Percentiles rank a stretch among this genome's conserved stretches.
These are phyloP conservation scores for Paraleonurus japonicus DNA, from an alignment of 257 asterid genomes.

Conservation along the genomic window DNA sequence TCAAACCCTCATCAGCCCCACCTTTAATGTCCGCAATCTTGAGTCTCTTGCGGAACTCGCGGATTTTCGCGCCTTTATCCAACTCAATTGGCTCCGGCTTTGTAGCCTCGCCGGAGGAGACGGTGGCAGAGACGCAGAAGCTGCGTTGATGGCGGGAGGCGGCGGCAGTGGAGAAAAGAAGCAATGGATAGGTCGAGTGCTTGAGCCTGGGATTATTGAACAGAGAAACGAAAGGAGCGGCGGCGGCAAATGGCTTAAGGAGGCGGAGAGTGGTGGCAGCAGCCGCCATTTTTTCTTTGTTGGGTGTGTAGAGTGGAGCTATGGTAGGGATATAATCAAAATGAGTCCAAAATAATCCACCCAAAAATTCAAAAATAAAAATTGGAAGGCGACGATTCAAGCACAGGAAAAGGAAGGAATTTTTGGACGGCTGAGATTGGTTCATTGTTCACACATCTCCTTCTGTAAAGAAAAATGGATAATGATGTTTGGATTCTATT, in stretches of 20 bases:
- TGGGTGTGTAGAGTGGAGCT: conserved; percentile 18
- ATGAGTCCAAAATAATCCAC: neutral
- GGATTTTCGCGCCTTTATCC: conserved; percentile 44
- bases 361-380: too few relatives aligned
- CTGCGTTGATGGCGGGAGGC: conserved; percentile 35
- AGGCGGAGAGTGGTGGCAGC: conserved; percentile 64
- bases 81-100: conserved; percentile 42
- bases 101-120: conserved; percentile 55
- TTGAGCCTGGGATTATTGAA: conserved; percentile 28
- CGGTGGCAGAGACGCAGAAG: conserved; percentile 57
- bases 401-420: too few relatives aligned
- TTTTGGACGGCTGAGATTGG: too few relatives aligned
- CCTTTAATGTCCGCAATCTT: conserved; percentile 80
- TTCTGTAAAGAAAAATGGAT: too few relatives aligned
- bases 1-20: conserved; percentile 71
- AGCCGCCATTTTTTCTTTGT: conserved; percentile 45
- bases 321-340: conserved; percentile 22
- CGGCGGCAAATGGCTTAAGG: conserved; percentile 46
- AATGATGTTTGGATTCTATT: too few relatives aligned
- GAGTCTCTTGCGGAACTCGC: conserved; percentile 66
- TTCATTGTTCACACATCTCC: too few relatives aligned
- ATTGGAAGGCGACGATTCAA: too few relatives aligned
- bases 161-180: conserved; percentile 37
- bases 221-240: conserved; percentile 44
- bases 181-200: conserved; percentile 18